Evolutionary conservation across 176 grass and related monocot species (phyloP).

Genomic region (Hordeum vulgare): DNA sequence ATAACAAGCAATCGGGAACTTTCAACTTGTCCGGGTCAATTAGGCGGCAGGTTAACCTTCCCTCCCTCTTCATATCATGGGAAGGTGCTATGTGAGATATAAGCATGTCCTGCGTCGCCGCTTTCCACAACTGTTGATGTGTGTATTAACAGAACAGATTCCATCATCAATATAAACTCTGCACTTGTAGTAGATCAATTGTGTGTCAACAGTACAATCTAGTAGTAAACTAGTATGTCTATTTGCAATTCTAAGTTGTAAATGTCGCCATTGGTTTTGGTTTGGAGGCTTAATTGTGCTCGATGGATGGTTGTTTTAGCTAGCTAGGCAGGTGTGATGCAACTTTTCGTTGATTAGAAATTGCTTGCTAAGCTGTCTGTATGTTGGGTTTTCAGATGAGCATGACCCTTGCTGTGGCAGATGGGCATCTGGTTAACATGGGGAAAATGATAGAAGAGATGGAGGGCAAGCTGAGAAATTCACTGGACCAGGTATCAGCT

Average conservation of each 20-base stretch:
- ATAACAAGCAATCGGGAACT: conserved; percentile 79
- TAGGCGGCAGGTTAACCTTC: conserved; percentile 73
- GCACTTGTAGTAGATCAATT: background rate
- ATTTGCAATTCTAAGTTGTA: background rate
- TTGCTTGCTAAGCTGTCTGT: background rate
- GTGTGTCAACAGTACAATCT: background rate
- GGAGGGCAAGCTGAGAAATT: conserved; percentile 96
- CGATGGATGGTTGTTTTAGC: background rate
- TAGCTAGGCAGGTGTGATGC: background rate
- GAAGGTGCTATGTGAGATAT: background rate
- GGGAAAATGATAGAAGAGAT: conserved; percentile 99
- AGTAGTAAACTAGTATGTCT: background rate
- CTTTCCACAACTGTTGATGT: background rate
- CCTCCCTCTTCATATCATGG: conserved; percentile 8
- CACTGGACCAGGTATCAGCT: conserved; percentile 73
- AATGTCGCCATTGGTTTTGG: background rate
- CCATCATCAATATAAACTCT: background rate
- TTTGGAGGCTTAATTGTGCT: background rate
- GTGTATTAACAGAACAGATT: background rate
- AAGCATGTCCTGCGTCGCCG: background rate
- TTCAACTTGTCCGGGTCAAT: conserved; percentile 95
- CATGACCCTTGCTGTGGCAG: conserved; percentile 69
- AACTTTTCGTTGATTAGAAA: conserved; percentile 1
- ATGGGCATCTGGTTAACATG: conserved; percentile 96
- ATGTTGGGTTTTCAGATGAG: conserved; percentile 56